Evolutionary conservation across 2,329 filamentous ascomycete genomes (phyloP).

Genomic region (Cladophialophora immunda): DNA sequence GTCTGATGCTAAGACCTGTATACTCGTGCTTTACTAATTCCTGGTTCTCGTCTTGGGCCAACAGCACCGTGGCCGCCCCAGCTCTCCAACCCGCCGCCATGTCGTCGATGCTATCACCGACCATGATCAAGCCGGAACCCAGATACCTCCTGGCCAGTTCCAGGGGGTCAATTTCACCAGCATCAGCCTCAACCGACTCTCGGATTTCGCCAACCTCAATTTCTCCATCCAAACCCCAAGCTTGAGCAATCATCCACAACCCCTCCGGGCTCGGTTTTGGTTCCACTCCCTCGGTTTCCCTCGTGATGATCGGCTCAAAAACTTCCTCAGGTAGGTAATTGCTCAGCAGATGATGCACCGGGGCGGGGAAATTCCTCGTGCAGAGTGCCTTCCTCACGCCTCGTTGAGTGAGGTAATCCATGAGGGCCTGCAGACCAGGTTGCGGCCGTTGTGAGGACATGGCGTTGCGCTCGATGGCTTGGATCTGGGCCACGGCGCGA

Average conservation of each 20-base stretch:
- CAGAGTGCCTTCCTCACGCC: slow-evolving; percentile 81
- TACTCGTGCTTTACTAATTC: slow-evolving; percentile 75
- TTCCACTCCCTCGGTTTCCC: slow-evolving; percentile 38
- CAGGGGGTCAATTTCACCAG: slow-evolving; percentile 22
- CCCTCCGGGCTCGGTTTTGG: slow-evolving; percentile 41
- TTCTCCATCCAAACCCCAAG: slow-evolving; percentile 34
- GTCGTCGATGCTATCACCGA: slow-evolving; percentile 86
- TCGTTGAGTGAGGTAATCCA: slow-evolving; percentile 76
- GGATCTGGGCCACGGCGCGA: slow-evolving; percentile 75
- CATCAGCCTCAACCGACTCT: background rate
- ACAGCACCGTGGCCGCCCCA: slow-evolving; percentile 87
- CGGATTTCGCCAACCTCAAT: background rate
- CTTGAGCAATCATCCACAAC: slow-evolving; percentile 38
- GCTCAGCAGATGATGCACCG: slow-evolving; percentile 51
- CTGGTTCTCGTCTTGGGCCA: slow-evolving; percentile 82
- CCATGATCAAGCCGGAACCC: slow-evolving; percentile 43
- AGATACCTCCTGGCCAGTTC: slow-evolving; percentile 59
- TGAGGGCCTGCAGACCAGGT: slow-evolving; percentile 77
- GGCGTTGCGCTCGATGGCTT: slow-evolving; percentile 78
- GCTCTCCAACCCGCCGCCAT: slow-evolving; percentile 86
- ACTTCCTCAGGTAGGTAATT: slow-evolving; percentile 34
- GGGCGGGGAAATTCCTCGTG: slow-evolving; percentile 86
- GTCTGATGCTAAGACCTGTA: slow-evolving; percentile 76
- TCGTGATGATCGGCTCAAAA: slow-evolving; percentile 40
- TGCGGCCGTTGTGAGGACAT: slow-evolving; percentile 85